Percentiles rank a stretch among this genome's conserved stretches.
Conservation (phyloP, 306 rosid genomes). For the Trifolium repens region DNA sequence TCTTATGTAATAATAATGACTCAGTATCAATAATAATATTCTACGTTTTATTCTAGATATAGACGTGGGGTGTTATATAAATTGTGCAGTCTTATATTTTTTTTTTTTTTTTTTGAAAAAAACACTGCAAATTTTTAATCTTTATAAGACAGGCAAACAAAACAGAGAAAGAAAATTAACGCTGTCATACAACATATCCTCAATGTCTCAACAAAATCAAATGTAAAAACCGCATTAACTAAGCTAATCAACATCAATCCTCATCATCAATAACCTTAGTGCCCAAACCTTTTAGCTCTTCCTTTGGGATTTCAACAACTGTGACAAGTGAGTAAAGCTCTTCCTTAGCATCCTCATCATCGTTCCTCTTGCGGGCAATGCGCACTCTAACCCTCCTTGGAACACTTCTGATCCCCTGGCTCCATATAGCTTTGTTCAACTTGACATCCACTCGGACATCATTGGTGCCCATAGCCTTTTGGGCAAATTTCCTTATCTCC, state of each 20-base stretch:
- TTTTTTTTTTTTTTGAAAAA: no score
- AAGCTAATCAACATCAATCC: constrained; percentile 48
- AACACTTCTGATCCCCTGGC: constrained; percentile 89
- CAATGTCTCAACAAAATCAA: constrained; percentile 29
- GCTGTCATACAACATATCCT: background rate
- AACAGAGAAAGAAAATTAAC: background rate
- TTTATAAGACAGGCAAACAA: background rate
- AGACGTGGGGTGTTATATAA: no score
- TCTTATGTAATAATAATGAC: no score
- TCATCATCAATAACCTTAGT: constrained; percentile 88
- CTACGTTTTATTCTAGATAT: no score
- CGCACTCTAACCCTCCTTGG: constrained; percentile 90
- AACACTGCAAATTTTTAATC: background rate
- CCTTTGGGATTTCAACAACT: constrained; percentile 77
- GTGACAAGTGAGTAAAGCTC: constrained; percentile 90
- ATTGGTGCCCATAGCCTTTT: constrained; percentile 83
- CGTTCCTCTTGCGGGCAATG: constrained; percentile 89
- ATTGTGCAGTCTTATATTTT: no score
- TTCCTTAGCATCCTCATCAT: constrained; percentile 92
- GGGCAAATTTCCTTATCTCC: constrained; percentile 92
- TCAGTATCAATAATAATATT: no score
- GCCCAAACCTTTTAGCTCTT: constrained; percentile 78
- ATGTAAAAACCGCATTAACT: constrained; percentile 6
- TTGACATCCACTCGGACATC: constrained; percentile 92
- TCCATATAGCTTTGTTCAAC: constrained; percentile 86